Evolutionary conservation across 225 moss, liverwort and hornwort genomes (phyloP), one percentile per base, ranked within the genome.

Genomic region (Anthoceros angustus): DNA sequence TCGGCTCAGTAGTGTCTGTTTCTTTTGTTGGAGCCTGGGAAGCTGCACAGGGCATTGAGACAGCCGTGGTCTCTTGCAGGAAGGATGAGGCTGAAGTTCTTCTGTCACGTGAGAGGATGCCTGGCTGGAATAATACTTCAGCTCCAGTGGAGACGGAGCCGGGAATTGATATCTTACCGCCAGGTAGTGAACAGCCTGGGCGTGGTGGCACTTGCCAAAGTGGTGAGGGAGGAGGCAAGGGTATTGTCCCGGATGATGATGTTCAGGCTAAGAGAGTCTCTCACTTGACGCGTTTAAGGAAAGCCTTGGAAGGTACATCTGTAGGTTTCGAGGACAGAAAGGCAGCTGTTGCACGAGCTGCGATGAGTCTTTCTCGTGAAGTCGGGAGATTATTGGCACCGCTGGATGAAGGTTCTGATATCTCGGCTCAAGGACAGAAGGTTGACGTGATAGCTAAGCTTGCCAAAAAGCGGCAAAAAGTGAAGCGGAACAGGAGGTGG

Each of bases 401-500:
- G 25, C 77, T 98, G 12, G 75, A 81, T 70, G 83, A 80, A 70
- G 83, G 83, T 65, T 72, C 92, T 63, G 85, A 85, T 72, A 84
- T 73, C 39, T 74, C 72, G 40, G 84, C 77, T 25, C 83, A 79
- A 64, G 74, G 73, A 71, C 80, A 84, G 72, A 74, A 75, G 70
- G 76, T 78, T 70, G 71, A 72, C 26, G 80, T 85, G 68, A 78
- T 79, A 64, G 82, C 83, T 67, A 74, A 73, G 72, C 86, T 92
- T 42, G 77, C 69, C 43, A 75, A 75, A 25, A 87, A 81, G 62
- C 75, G 84, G 67, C 74, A 72, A 61, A 98, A 98, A 72, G 67
- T 87, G 40, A 66, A 69, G 20, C 86, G 92, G 15, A 98, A 89
- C 64, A 80, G 98, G 78, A 87, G 77, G 72, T 92, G 98, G 98